Conservation (phyloP, 2,329 filamentous ascomycete genomes). For the Neonectria ditissima region DNA sequence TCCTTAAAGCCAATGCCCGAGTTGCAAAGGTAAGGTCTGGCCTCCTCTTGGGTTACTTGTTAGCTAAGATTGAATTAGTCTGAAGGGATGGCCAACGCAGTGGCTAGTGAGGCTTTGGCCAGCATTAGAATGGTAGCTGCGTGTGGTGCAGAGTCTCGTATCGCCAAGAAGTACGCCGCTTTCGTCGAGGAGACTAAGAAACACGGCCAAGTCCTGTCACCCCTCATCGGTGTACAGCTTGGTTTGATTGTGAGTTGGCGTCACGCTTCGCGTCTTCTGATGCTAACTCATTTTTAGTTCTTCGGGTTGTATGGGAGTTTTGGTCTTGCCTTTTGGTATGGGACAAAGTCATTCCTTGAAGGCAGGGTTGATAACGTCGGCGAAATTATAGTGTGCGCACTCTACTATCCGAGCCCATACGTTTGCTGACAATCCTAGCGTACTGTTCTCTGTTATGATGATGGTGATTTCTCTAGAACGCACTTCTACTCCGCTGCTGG, state of each 20-base stretch:
- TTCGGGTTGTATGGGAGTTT: conserved; percentile 66
- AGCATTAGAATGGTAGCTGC: conserved; percentile 72
- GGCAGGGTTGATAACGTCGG: conserved; percentile 62
- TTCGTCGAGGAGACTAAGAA: conserved; percentile 67
- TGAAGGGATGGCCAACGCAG: conserved; percentile 67
- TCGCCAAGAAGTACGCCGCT: conserved; percentile 63
- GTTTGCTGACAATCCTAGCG: conserved; percentile 44
- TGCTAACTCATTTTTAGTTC: conserved; percentile 53
- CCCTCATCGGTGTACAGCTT: conserved; percentile 65
- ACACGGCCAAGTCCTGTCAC: conserved; percentile 62
- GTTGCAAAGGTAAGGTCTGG: conserved; percentile 52
- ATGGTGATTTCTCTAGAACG: conserved; percentile 68
- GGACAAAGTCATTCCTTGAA: conserved; percentile 62
- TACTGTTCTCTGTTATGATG: conserved; percentile 70
- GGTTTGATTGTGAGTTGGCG: conserved; percentile 56
- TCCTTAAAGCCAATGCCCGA: conserved; percentile 63
- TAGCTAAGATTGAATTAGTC: conserved; percentile 46
- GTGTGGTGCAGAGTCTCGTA: conserved; percentile 69
- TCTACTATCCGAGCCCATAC: no score
- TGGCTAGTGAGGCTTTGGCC: conserved; percentile 71
- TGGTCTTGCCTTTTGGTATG: conserved; percentile 72
- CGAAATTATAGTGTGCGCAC: conserved; percentile 65
- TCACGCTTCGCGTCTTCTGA: neutral
- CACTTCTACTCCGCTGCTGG: conserved; percentile 69
- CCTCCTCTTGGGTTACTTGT: no score